Base-by-base conservation (phyloP, 768 basidiomycete genomes). In the Boletus subcaerulescens region DNA sequence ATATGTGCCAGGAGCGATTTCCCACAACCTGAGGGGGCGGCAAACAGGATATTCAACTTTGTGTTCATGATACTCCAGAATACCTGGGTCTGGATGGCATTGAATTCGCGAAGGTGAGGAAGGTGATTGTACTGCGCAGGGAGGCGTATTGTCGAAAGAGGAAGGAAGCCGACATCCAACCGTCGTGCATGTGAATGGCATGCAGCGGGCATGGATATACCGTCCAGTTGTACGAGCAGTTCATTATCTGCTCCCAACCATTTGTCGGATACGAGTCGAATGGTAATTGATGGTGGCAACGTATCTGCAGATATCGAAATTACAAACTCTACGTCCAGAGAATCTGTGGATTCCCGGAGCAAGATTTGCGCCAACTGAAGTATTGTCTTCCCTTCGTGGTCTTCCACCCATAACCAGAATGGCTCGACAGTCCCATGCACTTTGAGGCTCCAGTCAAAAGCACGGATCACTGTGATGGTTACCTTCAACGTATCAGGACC, bases 331-430 rank as follows among this genome's bases (percentile, higher is more conserved):
- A 87, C 73, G 36, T 85, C 76, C 33, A 94, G 57, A 5, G 64
- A 45, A 0, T 79, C 73, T 1, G 88, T 90, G 17, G 80, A 77
- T 57, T 83, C 80, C 42, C 88, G 86, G 57, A 98, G 82, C 33
- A 85, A 62, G 24, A 95, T 72, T 62, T 89, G 85, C 1, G 85
- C 75, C 50, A 89, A 78, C 65, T 96, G 94, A 12, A 94, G 80
- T 63, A 98, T 95, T 36, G 80, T 80, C n/a, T 80, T 59, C n/a
- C 85, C 87, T 33, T 87, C 80, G 36, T 86, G 78, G 63, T 95
- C 93, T 73, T 98, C 94, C 3, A 97, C 75, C 97, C 97, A 98
- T 31, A 99, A 70, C 87, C 92, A 98, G 73, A 98, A 98, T 2
- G 92, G 88, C 69, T 98, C 93, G 2, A 76, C 74, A 12, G 74